A percentile compares a stretch with the other conserved stretches of the same genome.
Evolutionary conservation across 108 stramenopile genomes (phyloP).

Genomic region (Heterococcus sp.): DNA sequence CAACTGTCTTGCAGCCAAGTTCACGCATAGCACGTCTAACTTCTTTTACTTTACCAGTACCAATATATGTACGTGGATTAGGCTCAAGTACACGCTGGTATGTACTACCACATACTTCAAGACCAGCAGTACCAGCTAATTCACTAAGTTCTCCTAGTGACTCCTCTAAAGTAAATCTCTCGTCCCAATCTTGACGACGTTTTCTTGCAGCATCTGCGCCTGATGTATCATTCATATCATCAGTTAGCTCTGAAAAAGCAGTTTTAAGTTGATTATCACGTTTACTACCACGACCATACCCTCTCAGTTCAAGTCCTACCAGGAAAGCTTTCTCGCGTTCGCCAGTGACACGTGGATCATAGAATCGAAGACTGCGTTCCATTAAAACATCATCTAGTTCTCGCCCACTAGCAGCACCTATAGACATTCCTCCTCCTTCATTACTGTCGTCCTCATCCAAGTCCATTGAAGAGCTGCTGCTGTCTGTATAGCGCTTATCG

Average conservation of each 20-base stretch:
- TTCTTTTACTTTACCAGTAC: slow-evolving; percentile 57
- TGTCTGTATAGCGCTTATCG: neutral
- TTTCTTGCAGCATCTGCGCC: neutral
- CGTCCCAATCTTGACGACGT: slow-evolving; percentile 23
- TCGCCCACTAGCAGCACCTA: slow-evolving; percentile 5
- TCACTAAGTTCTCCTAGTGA: slow-evolving; percentile 88
- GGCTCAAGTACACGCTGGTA: slow-evolving; percentile 81
- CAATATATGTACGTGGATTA: slow-evolving; percentile 85
- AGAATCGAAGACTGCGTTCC: slow-evolving; percentile 42
- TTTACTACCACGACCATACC: slow-evolving; percentile 8
- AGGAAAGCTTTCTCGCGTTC: slow-evolving; percentile 37
- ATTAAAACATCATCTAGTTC: slow-evolving; percentile 39
- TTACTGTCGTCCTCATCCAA: neutral
- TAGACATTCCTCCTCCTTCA: neutral
- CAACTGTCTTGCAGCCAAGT: slow-evolving; percentile 66
- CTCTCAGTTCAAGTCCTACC: slow-evolving; percentile 37
- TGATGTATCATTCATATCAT: neutral
- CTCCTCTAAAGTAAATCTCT: slow-evolving; percentile 75
- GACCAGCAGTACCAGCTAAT: slow-evolving; percentile 81
- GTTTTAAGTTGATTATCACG: neutral
- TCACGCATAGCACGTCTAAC: slow-evolving; percentile 63
- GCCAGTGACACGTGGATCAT: slow-evolving; percentile 36
- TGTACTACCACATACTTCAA: slow-evolving; percentile 69
- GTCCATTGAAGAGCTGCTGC: neutral
- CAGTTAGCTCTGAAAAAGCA: neutral